These are phyloP conservation scores for Colletotrichum kahawae DNA, from an alignment of 2,329 filamentous ascomycete species.

Conservation along the genomic window DNA sequence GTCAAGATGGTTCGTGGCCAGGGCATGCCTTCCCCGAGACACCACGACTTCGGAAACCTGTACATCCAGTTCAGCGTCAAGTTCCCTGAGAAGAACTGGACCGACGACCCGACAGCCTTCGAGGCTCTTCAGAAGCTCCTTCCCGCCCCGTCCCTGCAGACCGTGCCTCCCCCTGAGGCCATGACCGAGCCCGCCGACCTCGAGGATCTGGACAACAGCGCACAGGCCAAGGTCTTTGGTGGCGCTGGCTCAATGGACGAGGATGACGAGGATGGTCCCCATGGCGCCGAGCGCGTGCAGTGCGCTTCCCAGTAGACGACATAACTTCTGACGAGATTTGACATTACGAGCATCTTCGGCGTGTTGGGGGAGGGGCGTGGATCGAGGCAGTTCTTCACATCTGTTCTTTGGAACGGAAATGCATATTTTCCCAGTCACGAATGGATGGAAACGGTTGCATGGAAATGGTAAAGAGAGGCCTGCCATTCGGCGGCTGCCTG, in stretches of 20 bases:
- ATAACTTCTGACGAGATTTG: not conserved
- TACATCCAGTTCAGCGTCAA: slow-evolving; percentile 98
- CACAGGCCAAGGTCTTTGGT: slow-evolving; percentile 70
- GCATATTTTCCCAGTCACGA: slow-evolving; percentile 21
- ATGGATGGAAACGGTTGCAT: slow-evolving; percentile 23
- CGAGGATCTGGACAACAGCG: slow-evolving; percentile 80
- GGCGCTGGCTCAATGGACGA: slow-evolving; percentile 64
- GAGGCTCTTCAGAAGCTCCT: slow-evolving; percentile 83
- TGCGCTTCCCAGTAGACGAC: slow-evolving; percentile 80
- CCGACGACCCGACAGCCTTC: slow-evolving; percentile 71
- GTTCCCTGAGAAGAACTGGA: slow-evolving; percentile 84
- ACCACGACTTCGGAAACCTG: slow-evolving; percentile 94
- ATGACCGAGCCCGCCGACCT: slow-evolving; percentile 92
- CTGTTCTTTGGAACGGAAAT: slow-evolving; percentile 15
- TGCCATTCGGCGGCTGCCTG: not conserved
- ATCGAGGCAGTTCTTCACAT: slow-evolving; percentile 20
- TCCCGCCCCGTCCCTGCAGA: slow-evolving; percentile 69
- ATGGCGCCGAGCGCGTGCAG: slow-evolving; percentile 80
- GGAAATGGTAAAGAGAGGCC: not conserved
- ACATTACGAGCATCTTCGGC: slow-evolving; percentile 24
- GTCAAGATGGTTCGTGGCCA: slow-evolving; percentile 95
- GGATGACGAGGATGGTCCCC: slow-evolving; percentile 78
- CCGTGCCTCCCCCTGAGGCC: slow-evolving; percentile 75
- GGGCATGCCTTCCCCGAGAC: slow-evolving; percentile 95
- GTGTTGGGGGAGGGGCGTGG: slow-evolving; percentile 24